Conservation (phyloP, 805 yeast genomes). For the Wickerhamia fluorescens region DNA sequence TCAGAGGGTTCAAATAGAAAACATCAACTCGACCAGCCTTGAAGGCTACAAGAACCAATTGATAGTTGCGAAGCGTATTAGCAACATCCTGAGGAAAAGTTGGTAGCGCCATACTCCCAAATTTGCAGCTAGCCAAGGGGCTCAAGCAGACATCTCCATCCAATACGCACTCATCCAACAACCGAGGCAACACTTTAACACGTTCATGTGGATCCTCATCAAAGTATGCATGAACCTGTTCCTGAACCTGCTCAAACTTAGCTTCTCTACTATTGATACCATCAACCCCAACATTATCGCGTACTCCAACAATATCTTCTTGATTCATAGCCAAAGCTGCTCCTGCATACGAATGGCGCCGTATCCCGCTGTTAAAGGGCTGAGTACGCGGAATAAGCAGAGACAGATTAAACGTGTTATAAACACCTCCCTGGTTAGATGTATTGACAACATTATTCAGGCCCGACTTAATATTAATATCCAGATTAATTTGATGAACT, state of each 20-base stretch:
- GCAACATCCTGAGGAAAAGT: conserved; percentile 8
- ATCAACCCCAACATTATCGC: too few species aligned
- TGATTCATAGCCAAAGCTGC: too few species aligned
- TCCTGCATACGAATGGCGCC: too few species aligned
- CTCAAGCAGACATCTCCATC: conserved; percentile 15
- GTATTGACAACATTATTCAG: too few species aligned
- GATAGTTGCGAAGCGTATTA: conserved; percentile 23
- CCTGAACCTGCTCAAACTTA: not conserved
- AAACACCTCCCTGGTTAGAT: too few species aligned
- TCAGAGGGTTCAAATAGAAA: conserved; percentile 34
- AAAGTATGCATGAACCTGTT: conserved; percentile 21
- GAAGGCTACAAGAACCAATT: conserved; percentile 61
- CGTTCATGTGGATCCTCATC: conserved; percentile 31
- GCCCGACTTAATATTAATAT: too few species aligned
- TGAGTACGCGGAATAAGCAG: too few species aligned
- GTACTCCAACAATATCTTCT: too few species aligned
- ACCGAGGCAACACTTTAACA: conserved; percentile 27
- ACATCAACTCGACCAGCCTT: conserved; percentile 78
- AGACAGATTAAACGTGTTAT: too few species aligned
- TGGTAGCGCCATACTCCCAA: conserved; percentile 24
- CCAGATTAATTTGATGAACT: too few species aligned
- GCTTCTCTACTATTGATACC: too few species aligned
- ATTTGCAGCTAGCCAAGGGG: conserved; percentile 5
- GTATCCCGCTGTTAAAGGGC: too few species aligned
- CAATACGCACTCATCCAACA: conserved; percentile 20